A percentile compares a stretch with the other conserved stretches of the same genome.
These are phyloP conservation scores for Thelonectria discophora DNA, from an alignment of 2,329 filamentous ascomycete species.

Conservation along the genomic window DNA sequence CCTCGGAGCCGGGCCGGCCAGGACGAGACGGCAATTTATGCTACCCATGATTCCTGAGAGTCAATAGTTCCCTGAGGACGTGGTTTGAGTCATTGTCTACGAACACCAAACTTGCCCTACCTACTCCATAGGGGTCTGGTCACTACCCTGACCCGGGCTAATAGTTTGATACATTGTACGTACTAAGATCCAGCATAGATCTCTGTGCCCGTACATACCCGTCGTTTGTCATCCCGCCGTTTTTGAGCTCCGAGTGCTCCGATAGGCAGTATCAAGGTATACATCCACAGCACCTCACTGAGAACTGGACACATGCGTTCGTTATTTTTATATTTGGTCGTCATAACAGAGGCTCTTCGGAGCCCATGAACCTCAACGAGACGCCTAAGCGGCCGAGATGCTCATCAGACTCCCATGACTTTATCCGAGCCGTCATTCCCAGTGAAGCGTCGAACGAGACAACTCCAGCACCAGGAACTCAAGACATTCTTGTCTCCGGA, in stretches of 20 bases:
- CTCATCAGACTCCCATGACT: not conserved
- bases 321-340: conserved; percentile 10
- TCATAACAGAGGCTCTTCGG: not conserved
- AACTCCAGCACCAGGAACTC: not conserved
- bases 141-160: not conserved
- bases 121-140: not conserved
- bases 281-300: not conserved
- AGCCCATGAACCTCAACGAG: not conserved
- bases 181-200: no score
- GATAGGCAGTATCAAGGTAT: not conserved
- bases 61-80: no score
- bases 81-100: no score
- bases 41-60: no score
- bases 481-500: conserved; percentile 18
- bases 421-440: conserved; percentile 1
- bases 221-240: not conserved
- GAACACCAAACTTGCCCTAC: no score
- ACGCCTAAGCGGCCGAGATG: not conserved
- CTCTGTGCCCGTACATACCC: not conserved
- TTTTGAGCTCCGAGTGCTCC: not conserved
- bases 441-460: not conserved
- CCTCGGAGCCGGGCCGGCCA: no score
- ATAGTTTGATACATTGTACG: not conserved
- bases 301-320: not conserved
- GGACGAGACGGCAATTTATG: no score